These are phyloP conservation scores for Tetracentron sinense DNA, from an alignment of 164 flowering plant genomes.

Conservation along the genomic window DNA sequence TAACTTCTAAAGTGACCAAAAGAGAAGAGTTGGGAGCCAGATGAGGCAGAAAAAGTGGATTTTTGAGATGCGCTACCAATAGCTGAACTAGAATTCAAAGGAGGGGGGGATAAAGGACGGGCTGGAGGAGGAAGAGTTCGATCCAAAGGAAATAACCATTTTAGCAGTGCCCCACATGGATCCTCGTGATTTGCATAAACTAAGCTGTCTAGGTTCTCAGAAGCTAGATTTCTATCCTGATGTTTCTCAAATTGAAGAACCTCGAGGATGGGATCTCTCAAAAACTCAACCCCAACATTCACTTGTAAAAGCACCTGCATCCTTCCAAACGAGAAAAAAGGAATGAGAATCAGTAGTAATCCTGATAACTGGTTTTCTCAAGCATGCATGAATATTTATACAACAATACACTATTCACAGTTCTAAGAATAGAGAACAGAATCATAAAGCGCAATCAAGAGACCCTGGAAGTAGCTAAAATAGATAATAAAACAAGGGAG, in stretches of 20 bases:
- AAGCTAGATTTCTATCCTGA: constrained; percentile 29
- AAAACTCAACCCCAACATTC: constrained; percentile 63
- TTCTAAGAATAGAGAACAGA: neutral
- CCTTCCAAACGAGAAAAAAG: constrained; percentile 65
- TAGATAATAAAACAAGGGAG: too few relatives aligned
- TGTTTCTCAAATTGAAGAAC: constrained; percentile 92
- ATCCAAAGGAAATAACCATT: constrained; percentile 93
- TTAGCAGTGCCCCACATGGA: constrained; percentile 74
- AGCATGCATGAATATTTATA: neutral
- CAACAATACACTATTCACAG: neutral
- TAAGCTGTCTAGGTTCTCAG: constrained; percentile 27
- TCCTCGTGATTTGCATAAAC: constrained; percentile 34
- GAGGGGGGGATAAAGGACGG: constrained; percentile 69
- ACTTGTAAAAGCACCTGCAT: constrained; percentile 94
- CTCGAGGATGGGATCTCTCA: constrained; percentile 75
- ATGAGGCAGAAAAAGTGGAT: constrained; percentile 43
- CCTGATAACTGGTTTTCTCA: neutral
- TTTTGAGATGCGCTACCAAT: constrained; percentile 47
- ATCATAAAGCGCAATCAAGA: neutral
- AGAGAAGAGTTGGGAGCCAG: constrained; percentile 81
- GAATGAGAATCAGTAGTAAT: constrained; percentile 31
- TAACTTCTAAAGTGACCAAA: constrained; percentile 88
- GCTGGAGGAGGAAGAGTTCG: constrained; percentile 51
- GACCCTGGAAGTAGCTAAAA: too few relatives aligned
- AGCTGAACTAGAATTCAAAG: constrained; percentile 44